Percentiles rank a stretch among this genome's conserved stretches.
These are phyloP conservation scores for Cladobotryum mycophilum DNA, from an alignment of 2,329 filamentous ascomycete species.

Conservation along the genomic window DNA sequence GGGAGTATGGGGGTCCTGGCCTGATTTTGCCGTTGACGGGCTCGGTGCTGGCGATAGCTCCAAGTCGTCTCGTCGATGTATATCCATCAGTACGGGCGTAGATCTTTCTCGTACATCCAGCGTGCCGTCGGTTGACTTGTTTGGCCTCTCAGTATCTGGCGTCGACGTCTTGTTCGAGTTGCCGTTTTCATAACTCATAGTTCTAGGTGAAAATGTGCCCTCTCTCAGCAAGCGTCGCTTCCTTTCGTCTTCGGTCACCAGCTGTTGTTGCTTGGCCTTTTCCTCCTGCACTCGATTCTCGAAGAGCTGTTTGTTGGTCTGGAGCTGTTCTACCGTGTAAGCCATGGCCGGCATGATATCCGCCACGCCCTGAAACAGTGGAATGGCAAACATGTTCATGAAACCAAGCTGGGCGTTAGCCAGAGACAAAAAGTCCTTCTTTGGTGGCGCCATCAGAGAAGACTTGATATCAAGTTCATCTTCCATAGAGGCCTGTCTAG, in stretches of 20 bases:
- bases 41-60: conserved; percentile 18
- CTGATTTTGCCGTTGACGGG: conserved; percentile 6
- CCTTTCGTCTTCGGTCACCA: conserved; percentile 31
- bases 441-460: conserved; percentile 76
- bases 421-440: conserved; percentile 76
- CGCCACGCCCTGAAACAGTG: conserved; percentile 81
- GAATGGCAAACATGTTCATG: conserved; percentile 92
- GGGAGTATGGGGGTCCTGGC: conserved; percentile 16
- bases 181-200: conserved; percentile 33
- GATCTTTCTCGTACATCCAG: conserved; percentile 17
- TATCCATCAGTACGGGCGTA: conserved; percentile 19
- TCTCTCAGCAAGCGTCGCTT: conserved; percentile 32
- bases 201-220: conserved; percentile 39
- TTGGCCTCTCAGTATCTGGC: conserved; percentile 13
- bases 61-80: conserved; percentile 19
- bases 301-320: conserved; percentile 70
- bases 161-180: conserved; percentile 16
- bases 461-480: conserved; percentile 79
- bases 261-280: conserved; percentile 38
- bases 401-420: conserved; percentile 88
- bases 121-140: conserved; percentile 16
- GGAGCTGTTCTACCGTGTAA: conserved; percentile 78
- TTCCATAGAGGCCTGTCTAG: conserved; percentile 89
- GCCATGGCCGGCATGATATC: conserved; percentile 79
- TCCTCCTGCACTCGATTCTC: conserved; percentile 60